Conservation (phyloP, 2,329 filamentous ascomycete genomes). For the Fusarium irregulare region DNA sequence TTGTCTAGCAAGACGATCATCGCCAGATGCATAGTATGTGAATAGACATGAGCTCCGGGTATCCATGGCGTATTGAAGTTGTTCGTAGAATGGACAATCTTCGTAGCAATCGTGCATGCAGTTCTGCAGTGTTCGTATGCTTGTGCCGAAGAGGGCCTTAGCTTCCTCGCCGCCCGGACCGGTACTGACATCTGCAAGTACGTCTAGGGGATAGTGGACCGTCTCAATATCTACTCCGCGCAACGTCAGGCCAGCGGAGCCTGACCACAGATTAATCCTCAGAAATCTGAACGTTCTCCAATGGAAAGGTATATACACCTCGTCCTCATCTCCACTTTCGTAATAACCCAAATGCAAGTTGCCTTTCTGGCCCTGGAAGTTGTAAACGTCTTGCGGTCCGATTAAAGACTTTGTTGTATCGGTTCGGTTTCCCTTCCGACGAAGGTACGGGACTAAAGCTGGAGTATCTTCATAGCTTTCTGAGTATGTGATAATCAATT, state of each 20-base stretch:
- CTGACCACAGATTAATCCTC: neutral
- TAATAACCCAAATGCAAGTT: neutral
- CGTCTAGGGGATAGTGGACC: neutral
- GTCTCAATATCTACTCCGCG: neutral
- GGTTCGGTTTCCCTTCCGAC: neutral
- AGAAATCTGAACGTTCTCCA: neutral
- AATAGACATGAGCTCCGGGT: neutral
- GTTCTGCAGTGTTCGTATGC: neutral
- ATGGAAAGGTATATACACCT: neutral
- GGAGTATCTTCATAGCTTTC: neutral
- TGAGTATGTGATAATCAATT: neutral
- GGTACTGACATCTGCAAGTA: neutral
- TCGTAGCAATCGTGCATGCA: slow-evolving; percentile 8
- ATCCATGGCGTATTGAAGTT: slow-evolving; percentile 4
- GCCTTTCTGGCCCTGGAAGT: rapidly evolving
- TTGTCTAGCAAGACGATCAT: neutral
- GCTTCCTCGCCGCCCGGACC: too few relatives aligned
- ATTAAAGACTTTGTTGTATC: neutral
- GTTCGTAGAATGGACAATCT: slow-evolving; percentile 5
- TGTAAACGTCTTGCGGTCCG: neutral
- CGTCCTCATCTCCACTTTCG: neutral
- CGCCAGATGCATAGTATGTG: neutral
- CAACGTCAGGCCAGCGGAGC: neutral
- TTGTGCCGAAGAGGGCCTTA: neutral
- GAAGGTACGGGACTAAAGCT: neutral